Evolutionary conservation across 1,284 basidiomycete species (phyloP).

Genomic region (Microbotryum saponariae): DNA sequence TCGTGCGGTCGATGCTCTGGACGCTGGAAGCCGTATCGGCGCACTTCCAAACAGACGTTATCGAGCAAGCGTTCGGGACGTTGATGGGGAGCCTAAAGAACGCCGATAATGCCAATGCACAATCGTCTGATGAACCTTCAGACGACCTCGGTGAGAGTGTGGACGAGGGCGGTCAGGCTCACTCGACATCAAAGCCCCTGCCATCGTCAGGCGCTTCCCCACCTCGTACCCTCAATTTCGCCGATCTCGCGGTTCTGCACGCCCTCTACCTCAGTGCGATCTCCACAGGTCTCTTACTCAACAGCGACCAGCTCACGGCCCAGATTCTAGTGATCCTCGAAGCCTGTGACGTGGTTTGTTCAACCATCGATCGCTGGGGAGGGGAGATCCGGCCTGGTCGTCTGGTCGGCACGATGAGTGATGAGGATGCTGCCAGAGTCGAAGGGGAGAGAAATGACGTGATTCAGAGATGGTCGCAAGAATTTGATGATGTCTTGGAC

Average conservation of each 20-base stretch:
- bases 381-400: background rate
- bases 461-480: background rate
- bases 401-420: background rate
- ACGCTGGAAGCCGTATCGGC: background rate
- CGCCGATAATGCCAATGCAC: too few species aligned
- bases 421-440: background rate
- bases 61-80: background rate
- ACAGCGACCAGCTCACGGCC: background rate
- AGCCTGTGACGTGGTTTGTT: background rate
- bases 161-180: background rate
- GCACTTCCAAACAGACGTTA: background rate
- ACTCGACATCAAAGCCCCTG: too few species aligned
- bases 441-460: background rate
- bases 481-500: background rate
- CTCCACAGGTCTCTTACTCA: background rate
- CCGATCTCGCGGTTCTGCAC: background rate
- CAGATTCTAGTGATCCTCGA: background rate
- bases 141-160: background rate
- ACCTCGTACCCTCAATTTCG: background rate
- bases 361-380: background rate
- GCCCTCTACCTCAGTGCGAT: constrained; percentile 1
- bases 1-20: constrained; percentile 1
- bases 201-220: background rate
- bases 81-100: background rate
- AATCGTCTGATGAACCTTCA: background rate